Evolutionary conservation across 2,329 filamentous ascomycete genomes (phyloP), one percentile per base, ranked within the genome.

Genomic region (Rhynchosporium secalis): DNA sequence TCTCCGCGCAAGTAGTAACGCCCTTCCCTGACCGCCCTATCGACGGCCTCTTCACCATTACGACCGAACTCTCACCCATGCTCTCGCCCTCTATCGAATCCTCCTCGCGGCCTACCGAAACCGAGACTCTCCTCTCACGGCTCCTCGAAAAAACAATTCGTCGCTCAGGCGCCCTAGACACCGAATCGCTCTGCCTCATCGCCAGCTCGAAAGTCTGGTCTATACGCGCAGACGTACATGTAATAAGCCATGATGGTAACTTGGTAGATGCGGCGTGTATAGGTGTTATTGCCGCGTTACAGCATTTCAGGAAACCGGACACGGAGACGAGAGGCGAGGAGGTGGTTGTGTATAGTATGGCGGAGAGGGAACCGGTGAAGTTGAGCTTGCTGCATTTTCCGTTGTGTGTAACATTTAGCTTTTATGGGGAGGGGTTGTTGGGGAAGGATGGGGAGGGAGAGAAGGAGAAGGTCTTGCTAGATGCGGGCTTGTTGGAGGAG

Each of bases 81-180:
- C 89, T 91, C 33, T 92, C 92, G 52, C 92, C 95, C 13, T 88
- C 90, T 40, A 96, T 96, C 77, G 93, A 97, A 76, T 85, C 90
- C 69, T 85, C 90, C 69, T 91, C 90, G 75, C 85, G 92, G 59
- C 89, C 90, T 54, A 93, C 89, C 66, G 90, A 96, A 71, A 84
- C 89, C 61, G 95, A 98, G 78, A 83, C 93, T 2, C 84, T 96
- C 47, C 86, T 98, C 33, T 92, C 93, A 9, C 88, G 94, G 40
- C 84, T 95, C 47, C 87, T 99, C 26, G 95, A 99, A 76, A 96
- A 96, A 78, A 94, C 95, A 8, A 86, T 98, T 64, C 92, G 95
- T 47, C 88, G 95, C 64, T 96, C 93, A 1, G 90, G 90, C 69
- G 94, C 95, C 6, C 85, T 99, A 46, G 94, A 98, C 75, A 96